Base-by-base conservation (phyloP, 176 grass and related monocot genomes). In the Oryza meridionalis region DNA sequence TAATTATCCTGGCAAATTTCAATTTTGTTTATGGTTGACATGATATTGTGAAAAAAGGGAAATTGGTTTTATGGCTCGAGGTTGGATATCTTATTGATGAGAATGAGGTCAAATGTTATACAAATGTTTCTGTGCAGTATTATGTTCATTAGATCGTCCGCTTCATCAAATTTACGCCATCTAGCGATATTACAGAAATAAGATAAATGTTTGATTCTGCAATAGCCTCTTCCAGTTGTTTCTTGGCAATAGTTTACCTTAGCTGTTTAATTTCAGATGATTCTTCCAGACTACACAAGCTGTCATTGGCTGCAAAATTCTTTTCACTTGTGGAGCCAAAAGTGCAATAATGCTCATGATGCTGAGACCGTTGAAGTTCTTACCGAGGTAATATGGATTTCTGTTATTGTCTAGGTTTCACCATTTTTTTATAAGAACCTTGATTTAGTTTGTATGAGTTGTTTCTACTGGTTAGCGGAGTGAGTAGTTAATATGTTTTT, bases 291-390 rank as follows among this genome's bases (percentile, higher is more conserved):
- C 62, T 99, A 94, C 75, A 87, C 91, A 76, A 92, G 64, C 64
- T 58, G 33, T 82, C 66, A 82, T 69, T 99, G 96, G 96, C 75
- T 90, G 69, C 81, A 85, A 73, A 73, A 53, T 92, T 93, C 87
- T 81, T 89, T 81, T 44, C 46, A 83, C 45, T 87, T 47, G 17
- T 99, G 93, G 96, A 90, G 84, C 27, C 73, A 84, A 58, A 96
- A 86, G 45, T 99, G 96, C 73, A 82, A 74, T 4, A 84, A 76
- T 73, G 86, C 91, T 79, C 81, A 67, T 62, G 81, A 82, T 65
- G 93, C 93, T 17, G 85, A 87, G 81, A 88, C 86, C 62, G 79
- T 99, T 72, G 96, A 99, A 96, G 83, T 78, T 19, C 93, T 99
- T 69, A 85, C 76, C 0, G 89, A 99, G 91, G 96, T 99, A 90